Evolutionary conservation across 2,329 filamentous ascomycete species (phyloP).

Genomic region (Sporothrix globosa): DNA sequence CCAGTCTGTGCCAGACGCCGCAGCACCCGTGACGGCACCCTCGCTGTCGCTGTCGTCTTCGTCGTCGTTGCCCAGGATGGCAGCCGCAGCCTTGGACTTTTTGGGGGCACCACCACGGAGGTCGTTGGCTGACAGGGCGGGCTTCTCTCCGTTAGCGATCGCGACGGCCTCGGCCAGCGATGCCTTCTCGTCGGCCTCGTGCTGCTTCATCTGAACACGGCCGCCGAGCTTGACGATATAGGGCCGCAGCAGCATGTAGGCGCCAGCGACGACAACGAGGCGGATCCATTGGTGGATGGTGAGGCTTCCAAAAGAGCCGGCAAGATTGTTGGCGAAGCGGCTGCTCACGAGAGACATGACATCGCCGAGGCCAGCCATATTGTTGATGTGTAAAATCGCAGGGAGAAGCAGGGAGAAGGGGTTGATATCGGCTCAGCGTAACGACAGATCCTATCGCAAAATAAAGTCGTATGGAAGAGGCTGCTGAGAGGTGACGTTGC

Average conservation of each 20-base stretch:
- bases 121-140: constrained; percentile 62
- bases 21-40: constrained; percentile 42
- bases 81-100: constrained; percentile 51
- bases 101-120: constrained; percentile 50
- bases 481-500: background rate
- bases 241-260: constrained; percentile 73
- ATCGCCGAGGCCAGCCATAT: constrained; percentile 41
- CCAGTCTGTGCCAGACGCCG: constrained; percentile 57
- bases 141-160: constrained; percentile 51
- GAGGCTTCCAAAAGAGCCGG: constrained; percentile 55
- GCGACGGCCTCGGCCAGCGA: constrained; percentile 50
- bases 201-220: constrained; percentile 64
- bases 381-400: background rate
- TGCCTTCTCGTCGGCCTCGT: constrained; percentile 62
- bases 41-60: constrained; percentile 37
- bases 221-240: constrained; percentile 71
- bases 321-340: constrained; percentile 54
- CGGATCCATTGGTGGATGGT: constrained; percentile 64
- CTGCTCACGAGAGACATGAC: constrained; percentile 39
- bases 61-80: constrained; percentile 40
- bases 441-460: background rate
- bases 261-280: constrained; percentile 70
- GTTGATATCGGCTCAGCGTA: background rate
- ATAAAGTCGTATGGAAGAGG: background rate
- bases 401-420: background rate